These are phyloP conservation scores for Solanum hybrid DNA, from an alignment of 305 asterid species.

Conservation along the genomic window DNA sequence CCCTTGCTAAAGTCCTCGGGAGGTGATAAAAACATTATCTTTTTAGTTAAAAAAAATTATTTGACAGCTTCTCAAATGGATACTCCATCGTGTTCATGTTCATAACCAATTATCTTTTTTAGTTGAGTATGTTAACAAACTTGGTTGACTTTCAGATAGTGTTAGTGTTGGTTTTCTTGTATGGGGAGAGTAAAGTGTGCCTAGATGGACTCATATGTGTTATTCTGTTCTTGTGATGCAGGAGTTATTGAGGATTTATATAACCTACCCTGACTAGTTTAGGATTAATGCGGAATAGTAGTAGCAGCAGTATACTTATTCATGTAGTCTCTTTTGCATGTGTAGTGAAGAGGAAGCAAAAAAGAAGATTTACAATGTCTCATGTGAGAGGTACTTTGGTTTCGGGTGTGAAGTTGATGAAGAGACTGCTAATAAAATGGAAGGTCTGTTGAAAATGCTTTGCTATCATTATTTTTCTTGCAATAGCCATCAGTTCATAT, in stretches of 20 bases:
- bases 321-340: background rate
- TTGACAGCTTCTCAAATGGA: background rate
- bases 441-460: conserved; percentile 5
- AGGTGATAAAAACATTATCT: background rate
- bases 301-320: background rate
- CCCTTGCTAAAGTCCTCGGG: conserved; percentile 19
- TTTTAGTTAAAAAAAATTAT: background rate
- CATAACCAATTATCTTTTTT: background rate
- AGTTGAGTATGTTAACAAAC: background rate
- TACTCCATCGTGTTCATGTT: background rate
- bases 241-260: background rate
- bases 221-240: background rate
- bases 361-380: conserved; percentile 20
- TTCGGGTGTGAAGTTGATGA: conserved; percentile 19
- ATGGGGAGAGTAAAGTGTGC: background rate
- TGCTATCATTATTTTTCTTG: background rate
- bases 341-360: conserved; percentile 22
- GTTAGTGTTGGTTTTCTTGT: background rate
- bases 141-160: background rate
- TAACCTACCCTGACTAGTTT: background rate
- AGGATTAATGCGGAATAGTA: background rate
- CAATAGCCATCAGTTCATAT: background rate
- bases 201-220: background rate
- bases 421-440: conserved; percentile 18
- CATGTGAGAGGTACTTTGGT: conserved; percentile 19